Percentiles rank a stretch among this genome's conserved stretches.
Conservation (phyloP, 441 rosid genomes). For the Eutrema salsugineum region DNA sequence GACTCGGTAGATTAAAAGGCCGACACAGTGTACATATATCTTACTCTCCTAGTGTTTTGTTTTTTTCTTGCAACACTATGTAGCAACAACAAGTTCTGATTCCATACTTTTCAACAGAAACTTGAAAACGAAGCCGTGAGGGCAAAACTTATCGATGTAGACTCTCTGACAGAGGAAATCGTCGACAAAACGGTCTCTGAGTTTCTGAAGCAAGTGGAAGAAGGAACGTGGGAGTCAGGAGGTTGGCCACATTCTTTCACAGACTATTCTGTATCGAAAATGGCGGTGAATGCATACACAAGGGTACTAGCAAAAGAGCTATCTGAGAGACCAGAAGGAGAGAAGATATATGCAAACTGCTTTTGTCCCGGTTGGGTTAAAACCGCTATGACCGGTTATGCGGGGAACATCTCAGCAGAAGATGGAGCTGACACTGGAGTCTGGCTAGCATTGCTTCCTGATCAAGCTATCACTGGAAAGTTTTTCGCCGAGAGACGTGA, state of each 20-base stretch:
- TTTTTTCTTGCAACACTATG: background rate
- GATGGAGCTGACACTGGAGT: conserved; percentile 93
- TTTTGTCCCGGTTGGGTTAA: conserved; percentile 98
- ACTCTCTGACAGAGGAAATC: conserved; percentile 59
- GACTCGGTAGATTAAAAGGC: conserved; percentile 77
- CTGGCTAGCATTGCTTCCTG: conserved; percentile 89
- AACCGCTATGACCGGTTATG: conserved; percentile 93
- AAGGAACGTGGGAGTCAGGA: conserved; percentile 67
- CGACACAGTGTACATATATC: conserved; percentile 63
- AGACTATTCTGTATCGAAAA: conserved; percentile 85
- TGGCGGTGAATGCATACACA: conserved; percentile 77
- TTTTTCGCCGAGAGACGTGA: conserved; percentile 94
- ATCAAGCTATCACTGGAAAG: conserved; percentile 66
- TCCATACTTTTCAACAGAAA: conserved; percentile 41
- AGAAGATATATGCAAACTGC: conserved; percentile 73
- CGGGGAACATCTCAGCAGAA: conserved; percentile 71
- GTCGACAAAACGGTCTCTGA: conserved; percentile 51
- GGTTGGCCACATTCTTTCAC: conserved; percentile 90
- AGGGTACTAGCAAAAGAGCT: conserved; percentile 62
- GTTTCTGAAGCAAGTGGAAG: conserved; percentile 78
- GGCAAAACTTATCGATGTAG: conserved; percentile 47
- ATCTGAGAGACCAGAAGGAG: conserved; percentile 57
- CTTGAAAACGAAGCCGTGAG: conserved; percentile 57
- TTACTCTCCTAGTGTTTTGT: background rate
- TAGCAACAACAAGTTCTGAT: background rate